Conservation (phyloP, 179 eudicot species). For the Spinacia oleracea region DNA sequence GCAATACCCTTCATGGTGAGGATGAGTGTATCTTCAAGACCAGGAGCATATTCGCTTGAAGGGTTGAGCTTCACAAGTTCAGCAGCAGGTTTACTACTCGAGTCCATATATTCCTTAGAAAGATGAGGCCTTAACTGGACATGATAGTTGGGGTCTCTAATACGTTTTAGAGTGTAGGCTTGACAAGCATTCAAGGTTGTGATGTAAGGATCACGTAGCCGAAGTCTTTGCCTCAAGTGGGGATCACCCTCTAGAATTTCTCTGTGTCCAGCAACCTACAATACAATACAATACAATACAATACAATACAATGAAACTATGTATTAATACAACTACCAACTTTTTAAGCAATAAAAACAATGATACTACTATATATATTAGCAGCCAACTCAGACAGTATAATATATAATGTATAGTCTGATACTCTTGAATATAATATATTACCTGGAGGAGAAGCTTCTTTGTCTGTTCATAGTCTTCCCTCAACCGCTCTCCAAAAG, state of each 20-base stretch:
- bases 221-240: conserved; percentile 66
- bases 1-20: conserved; percentile 99
- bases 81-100: conserved; percentile 56
- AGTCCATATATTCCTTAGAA: conserved; percentile 54
- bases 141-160: conserved; percentile 64
- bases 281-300: not conserved
- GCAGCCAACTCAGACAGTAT: too few relatives aligned
- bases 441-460: conserved; percentile 75
- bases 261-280: conserved; percentile 71
- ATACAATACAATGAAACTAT: not conserved
- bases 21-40: conserved; percentile 91
- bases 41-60: conserved; percentile 86
- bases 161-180: conserved; percentile 69
- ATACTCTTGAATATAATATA: too few relatives aligned
- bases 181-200: conserved; percentile 70
- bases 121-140: conserved; percentile 65
- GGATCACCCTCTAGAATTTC: conserved; percentile 75
- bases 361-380: too few relatives aligned
- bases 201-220: conserved; percentile 71
- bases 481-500: conserved; percentile 67
- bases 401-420: too few relatives aligned
- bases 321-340: too few relatives aligned
- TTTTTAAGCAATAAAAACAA: too few relatives aligned
- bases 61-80: conserved; percentile 74
- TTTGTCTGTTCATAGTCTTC: conserved; percentile 66